Conservation (phyloP, 345 rosid species). For the Passiflora organensis region DNA sequence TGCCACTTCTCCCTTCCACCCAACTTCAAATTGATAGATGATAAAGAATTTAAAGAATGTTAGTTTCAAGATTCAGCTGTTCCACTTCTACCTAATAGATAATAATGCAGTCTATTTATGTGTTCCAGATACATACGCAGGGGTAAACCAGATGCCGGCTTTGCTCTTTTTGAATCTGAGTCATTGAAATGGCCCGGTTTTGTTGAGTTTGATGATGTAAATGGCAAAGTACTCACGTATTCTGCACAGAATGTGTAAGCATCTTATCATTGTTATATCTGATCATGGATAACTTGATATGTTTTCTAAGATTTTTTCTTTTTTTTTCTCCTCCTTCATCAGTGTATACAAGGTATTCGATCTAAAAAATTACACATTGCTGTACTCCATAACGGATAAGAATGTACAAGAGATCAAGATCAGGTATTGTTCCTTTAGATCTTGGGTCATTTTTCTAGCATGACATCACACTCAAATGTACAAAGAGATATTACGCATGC, state of each 20-base stretch:
- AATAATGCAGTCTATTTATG: slow-evolving; percentile 1
- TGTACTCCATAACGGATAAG: slow-evolving; percentile 49
- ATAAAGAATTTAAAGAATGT: background rate
- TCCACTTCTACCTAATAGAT: no score
- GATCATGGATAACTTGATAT: background rate
- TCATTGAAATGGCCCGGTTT: slow-evolving; percentile 91
- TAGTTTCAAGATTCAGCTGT: background rate
- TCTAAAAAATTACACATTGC: slow-evolving; percentile 48
- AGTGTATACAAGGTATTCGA: slow-evolving; percentile 60
- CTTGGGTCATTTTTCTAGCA: slow-evolving; percentile 2
- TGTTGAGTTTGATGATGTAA: slow-evolving; percentile 89
- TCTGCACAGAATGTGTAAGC: slow-evolving; percentile 75
- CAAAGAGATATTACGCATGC: background rate
- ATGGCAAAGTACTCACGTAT: slow-evolving; percentile 75
- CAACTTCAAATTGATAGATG: background rate
- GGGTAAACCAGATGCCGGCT: slow-evolving; percentile 69
- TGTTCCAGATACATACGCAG: slow-evolving; percentile 57
- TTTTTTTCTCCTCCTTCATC: slow-evolving; percentile 10
- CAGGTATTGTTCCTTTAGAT: slow-evolving; percentile 24
- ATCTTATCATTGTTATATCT: background rate
- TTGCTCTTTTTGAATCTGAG: slow-evolving; percentile 76
- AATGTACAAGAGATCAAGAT: slow-evolving; percentile 54
- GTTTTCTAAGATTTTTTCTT: background rate
- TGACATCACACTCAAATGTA: background rate
- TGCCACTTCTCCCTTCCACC: background rate